Base-by-base conservation (phyloP, 176 grass and related monocot species). In the Aegilops sharonensis region DNA sequence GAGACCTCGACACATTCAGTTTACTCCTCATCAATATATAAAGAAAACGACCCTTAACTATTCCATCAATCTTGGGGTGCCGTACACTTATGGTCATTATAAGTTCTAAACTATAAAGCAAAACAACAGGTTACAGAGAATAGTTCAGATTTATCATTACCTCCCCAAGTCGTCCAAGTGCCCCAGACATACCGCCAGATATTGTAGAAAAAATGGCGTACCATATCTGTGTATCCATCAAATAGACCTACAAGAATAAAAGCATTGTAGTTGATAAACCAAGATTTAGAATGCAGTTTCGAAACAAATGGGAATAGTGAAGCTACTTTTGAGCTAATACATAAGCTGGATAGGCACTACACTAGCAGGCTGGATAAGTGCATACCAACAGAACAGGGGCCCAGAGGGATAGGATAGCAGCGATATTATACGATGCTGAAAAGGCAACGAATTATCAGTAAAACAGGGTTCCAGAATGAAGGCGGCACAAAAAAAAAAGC, bases 191-290 rank as follows among this genome's bases (percentile, higher is more conserved):
- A 85, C 95, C 95, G 60, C 95, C 95, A 76, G 88, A 98, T 77
- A 98, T 85, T 29, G 95, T 98, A 83, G 95, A 98, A 78, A 91
- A 98, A 77, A 98, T 89, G 64, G 95, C 87, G 17, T 98, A 98
- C 95, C 95, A 98, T 85, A 98, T 98, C 78, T 98, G 95, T 59
- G 95, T 95, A 85, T 98, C 95, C 95, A 98, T 95, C 64, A 98
- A 95, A 72, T 98, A 98, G 23, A 98, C 93, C 95, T 98, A 75
- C 62, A 87, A 85, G 59, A 83, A 79, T 83, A 65, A 59, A 71
- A 90, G 79, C 11, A 34, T 83, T 31, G 23, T 24, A 78, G 29
- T 60, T 48, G 30, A 70, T 32, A 47, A 78, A 79, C 65, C 27
- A 69, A 32, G 65, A 70, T 64, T 78, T 23, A 65, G 42, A 42